Base-by-base conservation (phyloP, 768 basidiomycete genomes). In the Clitopilus passeckerianus region DNA sequence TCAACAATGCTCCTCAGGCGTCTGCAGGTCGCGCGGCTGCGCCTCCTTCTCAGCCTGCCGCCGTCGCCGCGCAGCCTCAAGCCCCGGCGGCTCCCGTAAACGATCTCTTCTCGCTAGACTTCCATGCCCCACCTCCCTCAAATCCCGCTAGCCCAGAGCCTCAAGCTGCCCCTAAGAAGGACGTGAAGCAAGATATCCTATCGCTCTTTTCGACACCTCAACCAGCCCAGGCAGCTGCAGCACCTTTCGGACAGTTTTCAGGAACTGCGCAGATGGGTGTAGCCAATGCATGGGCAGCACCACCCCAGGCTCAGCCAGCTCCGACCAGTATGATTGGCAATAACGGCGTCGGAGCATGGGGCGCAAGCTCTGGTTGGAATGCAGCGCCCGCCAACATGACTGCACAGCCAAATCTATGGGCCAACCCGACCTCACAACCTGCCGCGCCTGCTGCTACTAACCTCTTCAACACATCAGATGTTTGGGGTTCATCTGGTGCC, bases 51-150 rank as follows among this genome's bases (percentile, higher is more conserved):
- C 41, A 33, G 65, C 55, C 64, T 62, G 37, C 59, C 16, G 59
- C 67, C 20, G 59, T 67, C 20, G 61, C 71, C 20, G 65, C 71
- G 5, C 67, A 75, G 22, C 72, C 68, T n/a, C 70, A 71, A 54
- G 62, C 66, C 37, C 65, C 71, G 44, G 62, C 69, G 55, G 67
- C 77, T 10, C 71, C 80, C 12, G 72, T 77, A 59, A 81, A 88
- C 61, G 90, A 91, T 65, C 75, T 96, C 7, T 95, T 95, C 70
- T 84, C 87, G 24, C 85, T 95, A 57, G 93, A 95, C 71, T 96
- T 95, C 72, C 88, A 90, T 64, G 77, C 86, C 1, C 85, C 89
- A 0, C 66, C 82, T 2, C 64, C 75, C 24, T 20, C 46, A 5
- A 54, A 75, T 6, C 46, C 76, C 7, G 27, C 62, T 8, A 58